Percentiles rank a stretch among this genome's conserved stretches.
phyloP scores from a whole-genome alignment of 2,329 filamentous ascomycete species.

The Exophiala dermatitidis region DNA sequence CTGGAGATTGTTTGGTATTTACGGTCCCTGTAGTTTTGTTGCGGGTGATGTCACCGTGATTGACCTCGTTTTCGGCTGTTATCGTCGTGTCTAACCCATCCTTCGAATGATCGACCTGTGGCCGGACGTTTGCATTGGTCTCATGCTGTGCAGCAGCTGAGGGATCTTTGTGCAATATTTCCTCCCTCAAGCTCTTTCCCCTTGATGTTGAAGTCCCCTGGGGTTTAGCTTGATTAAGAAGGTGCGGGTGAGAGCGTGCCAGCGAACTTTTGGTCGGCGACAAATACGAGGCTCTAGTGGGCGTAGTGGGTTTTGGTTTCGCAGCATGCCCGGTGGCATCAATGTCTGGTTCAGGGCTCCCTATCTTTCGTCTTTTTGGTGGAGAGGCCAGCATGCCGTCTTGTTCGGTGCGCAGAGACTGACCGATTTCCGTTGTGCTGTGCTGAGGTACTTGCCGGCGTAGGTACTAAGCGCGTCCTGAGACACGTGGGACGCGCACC shows the following conservation, averaged over 20 bases:
- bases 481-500: too few relatives aligned
- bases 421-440: not conserved
- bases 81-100: not conserved
- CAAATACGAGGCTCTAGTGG: slow-evolving; percentile 24
- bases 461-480: too few relatives aligned
- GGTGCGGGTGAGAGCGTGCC: slow-evolving; percentile 26
- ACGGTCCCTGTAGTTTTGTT: too few relatives aligned
- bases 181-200: slow-evolving; percentile 16
- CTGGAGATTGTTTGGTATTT: not conserved
- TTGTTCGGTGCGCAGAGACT: not conserved
- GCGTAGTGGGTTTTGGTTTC: slow-evolving; percentile 16
- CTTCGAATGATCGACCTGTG: too few relatives aligned
- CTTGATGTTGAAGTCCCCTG: slow-evolving; percentile 8
- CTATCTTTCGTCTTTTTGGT: slow-evolving; percentile 18
- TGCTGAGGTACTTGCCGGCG: too few relatives aligned
- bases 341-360: not conserved
- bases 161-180: slow-evolving; percentile 9
- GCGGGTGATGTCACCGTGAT: too few relatives aligned
- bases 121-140: not conserved
- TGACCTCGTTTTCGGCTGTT: not conserved
- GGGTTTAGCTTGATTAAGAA: slow-evolving; percentile 14
- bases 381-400: slow-evolving; percentile 4
- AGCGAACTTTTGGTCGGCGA: slow-evolving; percentile 28
- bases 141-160: not conserved
- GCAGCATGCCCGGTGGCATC: not conserved